Evolutionary conservation across 2,329 filamentous ascomycete genomes (phyloP).

Genomic region (Trichoderma lentiforme): DNA sequence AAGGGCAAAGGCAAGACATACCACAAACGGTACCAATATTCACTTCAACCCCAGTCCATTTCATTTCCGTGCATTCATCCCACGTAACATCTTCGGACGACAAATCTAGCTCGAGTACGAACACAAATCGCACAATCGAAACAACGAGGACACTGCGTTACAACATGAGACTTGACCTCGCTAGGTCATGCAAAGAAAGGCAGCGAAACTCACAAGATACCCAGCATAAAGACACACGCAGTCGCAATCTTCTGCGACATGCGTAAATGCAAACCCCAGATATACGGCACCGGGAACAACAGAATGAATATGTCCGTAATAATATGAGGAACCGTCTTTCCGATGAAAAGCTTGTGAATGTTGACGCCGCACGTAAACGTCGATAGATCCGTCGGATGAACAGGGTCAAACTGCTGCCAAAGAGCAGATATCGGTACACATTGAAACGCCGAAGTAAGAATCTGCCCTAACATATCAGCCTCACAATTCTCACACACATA

Average conservation of each 20-base stretch:
- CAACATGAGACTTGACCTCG: not conserved
- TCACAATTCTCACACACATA: not conserved
- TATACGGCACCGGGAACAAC: slow-evolving; percentile 25
- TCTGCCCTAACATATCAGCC: not conserved
- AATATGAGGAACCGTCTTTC: slow-evolving; percentile 27
- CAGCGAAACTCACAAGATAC: slow-evolving; percentile 22
- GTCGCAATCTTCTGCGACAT: slow-evolving; percentile 24
- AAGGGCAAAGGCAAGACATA: not conserved
- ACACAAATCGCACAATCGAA: slow-evolving; percentile 20
- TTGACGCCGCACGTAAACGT: slow-evolving; percentile 21
- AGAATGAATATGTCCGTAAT: slow-evolving; percentile 27
- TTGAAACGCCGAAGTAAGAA: slow-evolving; percentile 19
- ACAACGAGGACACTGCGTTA: slow-evolving; percentile 18
- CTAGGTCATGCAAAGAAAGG: not conserved
- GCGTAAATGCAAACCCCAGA: slow-evolving; percentile 25
- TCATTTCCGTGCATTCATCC: slow-evolving; percentile 20
- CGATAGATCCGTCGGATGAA: slow-evolving; percentile 9
- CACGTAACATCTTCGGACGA: slow-evolving; percentile 26
- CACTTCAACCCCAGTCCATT: slow-evolving; percentile 25
- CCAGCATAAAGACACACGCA: slow-evolving; percentile 24
- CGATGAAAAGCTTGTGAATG: slow-evolving; percentile 24
- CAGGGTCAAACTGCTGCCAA: slow-evolving; percentile 20
- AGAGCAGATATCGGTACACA: slow-evolving; percentile 22
- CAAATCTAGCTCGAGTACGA: slow-evolving; percentile 20
- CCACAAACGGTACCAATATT: slow-evolving; percentile 27